Percentiles rank a stretch among this genome's conserved stretches.
Conservation (phyloP, 2,329 filamentous ascomycete genomes). For the Ophiocordyceps camponoti-rufipedis region DNA sequence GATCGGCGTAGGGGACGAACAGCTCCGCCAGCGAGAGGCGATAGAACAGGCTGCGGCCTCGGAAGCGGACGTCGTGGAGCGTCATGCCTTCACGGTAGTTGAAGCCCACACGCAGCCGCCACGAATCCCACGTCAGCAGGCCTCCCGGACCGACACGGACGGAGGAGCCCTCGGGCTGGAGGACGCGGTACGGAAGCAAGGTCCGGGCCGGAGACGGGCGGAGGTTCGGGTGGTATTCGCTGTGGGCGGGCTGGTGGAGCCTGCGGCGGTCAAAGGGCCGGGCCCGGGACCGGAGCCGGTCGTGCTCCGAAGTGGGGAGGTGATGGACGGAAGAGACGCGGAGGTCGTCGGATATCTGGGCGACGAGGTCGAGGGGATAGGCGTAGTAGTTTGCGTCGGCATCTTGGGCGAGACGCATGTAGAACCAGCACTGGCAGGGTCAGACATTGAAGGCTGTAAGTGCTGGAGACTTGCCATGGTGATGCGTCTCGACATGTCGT, state of each 20-base stretch:
- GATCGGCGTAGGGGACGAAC: slow-evolving; percentile 46
- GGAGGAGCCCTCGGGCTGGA: slow-evolving; percentile 18
- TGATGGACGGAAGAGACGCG: slow-evolving; percentile 5
- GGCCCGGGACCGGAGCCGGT: slow-evolving; percentile 9
- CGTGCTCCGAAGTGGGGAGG: slow-evolving; percentile 4
- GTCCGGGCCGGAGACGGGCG: slow-evolving; percentile 9
- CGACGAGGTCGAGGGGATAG: slow-evolving; percentile 30
- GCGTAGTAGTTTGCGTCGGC: slow-evolving; percentile 36
- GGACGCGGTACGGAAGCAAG: slow-evolving; percentile 22
- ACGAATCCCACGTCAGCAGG: slow-evolving; percentile 40
- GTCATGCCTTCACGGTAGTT: slow-evolving; percentile 52
- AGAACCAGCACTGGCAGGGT: too few species aligned
- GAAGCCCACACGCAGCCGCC: slow-evolving; percentile 50
- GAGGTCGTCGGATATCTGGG: slow-evolving; percentile 15
- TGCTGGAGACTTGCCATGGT: too few species aligned
- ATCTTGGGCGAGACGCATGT: slow-evolving; percentile 9
- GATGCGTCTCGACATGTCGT: too few species aligned
- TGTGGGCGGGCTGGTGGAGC: too few species aligned
- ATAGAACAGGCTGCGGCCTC: slow-evolving; percentile 34
- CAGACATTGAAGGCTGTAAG: too few species aligned
- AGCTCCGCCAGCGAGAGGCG: slow-evolving; percentile 50
- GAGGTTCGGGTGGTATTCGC: too few species aligned
- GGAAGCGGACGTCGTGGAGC: slow-evolving; percentile 49
- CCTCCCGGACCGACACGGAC: slow-evolving; percentile 25
- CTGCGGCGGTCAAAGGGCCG: too few species aligned